Conservation (phyloP, 768 basidiomycete species). For the Calocera cornea region DNA sequence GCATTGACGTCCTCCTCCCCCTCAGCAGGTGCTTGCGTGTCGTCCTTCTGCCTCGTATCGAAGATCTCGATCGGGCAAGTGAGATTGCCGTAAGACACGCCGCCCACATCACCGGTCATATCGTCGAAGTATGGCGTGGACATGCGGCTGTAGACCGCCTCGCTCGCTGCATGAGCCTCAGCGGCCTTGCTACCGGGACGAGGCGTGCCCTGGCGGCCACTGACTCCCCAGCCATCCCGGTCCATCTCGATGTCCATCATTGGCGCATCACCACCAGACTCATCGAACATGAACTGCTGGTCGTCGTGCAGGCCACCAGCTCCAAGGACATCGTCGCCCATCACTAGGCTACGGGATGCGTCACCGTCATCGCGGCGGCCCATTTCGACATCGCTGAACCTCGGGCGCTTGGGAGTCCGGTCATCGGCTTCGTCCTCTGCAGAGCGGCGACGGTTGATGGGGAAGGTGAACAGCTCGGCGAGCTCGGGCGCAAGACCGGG, state of each 20-base stretch:
- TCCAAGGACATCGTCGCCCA: constrained; percentile 44
- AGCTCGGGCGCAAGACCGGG: constrained; percentile 74
- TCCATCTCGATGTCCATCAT: constrained; percentile 50
- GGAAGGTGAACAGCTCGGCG: constrained; percentile 70
- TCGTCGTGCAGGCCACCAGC: constrained; percentile 36
- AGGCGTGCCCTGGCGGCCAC: constrained; percentile 23
- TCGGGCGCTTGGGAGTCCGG: constrained; percentile 26
- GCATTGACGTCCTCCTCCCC: constrained; percentile 7
- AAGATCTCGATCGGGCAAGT: constrained; percentile 72
- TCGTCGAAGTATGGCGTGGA: constrained; percentile 55
- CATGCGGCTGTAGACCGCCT: constrained; percentile 23
- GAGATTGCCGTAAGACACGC: constrained; percentile 54
- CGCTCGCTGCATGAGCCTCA: not conserved
- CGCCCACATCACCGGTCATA: constrained; percentile 37
- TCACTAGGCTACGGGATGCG: constrained; percentile 40
- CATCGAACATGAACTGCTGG: constrained; percentile 41
- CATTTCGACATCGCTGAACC: constrained; percentile 56
- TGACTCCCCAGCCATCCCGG: constrained; percentile 22
- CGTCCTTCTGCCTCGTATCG: constrained; percentile 44
- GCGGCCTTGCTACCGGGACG: constrained; percentile 8
- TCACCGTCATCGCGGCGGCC: constrained; percentile 53
- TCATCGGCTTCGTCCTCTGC: constrained; percentile 49
- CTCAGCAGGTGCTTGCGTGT: constrained; percentile 26
- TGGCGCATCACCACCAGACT: constrained; percentile 49
- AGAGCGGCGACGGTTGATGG: constrained; percentile 37